Percentiles rank a stretch among this genome's conserved stretches.
These are phyloP conservation scores for Lunularia cruciata DNA, from an alignment of 225 moss, liverwort and hornwort genomes.

Conservation along the genomic window DNA sequence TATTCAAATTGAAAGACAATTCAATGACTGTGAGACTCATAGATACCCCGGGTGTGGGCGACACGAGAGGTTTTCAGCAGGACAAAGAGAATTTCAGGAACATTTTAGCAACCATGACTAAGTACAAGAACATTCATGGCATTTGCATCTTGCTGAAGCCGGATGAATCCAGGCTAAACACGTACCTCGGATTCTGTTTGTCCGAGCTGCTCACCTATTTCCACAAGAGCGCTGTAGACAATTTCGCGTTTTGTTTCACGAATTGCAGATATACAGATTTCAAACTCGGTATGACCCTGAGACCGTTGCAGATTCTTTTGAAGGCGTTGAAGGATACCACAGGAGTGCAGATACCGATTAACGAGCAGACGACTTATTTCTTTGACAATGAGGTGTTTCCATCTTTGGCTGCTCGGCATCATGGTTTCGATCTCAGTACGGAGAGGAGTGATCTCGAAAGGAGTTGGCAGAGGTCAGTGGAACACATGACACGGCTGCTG, in stretches of 20 bases:
- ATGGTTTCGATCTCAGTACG: slow-evolving; percentile 4
- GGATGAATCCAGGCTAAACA: slow-evolving; percentile 22
- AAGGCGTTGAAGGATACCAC: slow-evolving; percentile 19
- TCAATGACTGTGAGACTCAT: slow-evolving; percentile 28
- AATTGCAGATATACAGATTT: slow-evolving; percentile 22
- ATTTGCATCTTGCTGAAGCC: slow-evolving; percentile 23
- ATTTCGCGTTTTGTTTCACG: slow-evolving; percentile 24
- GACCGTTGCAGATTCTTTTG: slow-evolving; percentile 3
- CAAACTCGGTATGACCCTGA: slow-evolving; percentile 14
- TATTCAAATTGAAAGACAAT: slow-evolving; percentile 15
- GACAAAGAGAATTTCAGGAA: slow-evolving; percentile 27
- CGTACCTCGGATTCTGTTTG: slow-evolving; percentile 20
- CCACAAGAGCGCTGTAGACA: slow-evolving; percentile 23
- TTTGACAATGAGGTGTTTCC: slow-evolving; percentile 24
- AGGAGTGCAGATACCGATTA: slow-evolving; percentile 21
- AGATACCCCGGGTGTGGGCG: slow-evolving; percentile 30
- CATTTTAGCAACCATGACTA: slow-evolving; percentile 17
- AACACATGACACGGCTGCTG: slow-evolving; percentile 16
- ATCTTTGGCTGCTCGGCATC: slow-evolving; percentile 10
- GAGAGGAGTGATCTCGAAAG: slow-evolving; percentile 8
- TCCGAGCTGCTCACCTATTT: slow-evolving; percentile 21
- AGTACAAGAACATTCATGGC: slow-evolving; percentile 24
- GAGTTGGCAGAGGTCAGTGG: slow-evolving; percentile 25
- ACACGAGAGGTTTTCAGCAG: slow-evolving; percentile 27
- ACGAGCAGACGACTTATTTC: slow-evolving; percentile 11